Evolutionary conservation across 768 basidiomycete species (phyloP).

Genomic region (Hericium coralloides): DNA sequence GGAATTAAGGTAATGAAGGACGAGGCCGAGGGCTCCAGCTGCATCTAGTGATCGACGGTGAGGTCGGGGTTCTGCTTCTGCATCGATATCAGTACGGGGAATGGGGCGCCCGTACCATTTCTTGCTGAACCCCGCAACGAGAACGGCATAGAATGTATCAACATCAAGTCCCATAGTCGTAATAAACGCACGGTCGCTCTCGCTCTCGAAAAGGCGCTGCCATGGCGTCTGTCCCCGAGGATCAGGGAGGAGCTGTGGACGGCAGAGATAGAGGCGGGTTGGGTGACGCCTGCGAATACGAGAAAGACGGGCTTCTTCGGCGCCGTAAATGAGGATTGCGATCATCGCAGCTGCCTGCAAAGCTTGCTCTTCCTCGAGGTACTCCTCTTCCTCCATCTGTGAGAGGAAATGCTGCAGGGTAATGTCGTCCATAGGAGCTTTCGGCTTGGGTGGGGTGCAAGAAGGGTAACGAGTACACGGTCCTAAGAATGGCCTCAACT

Average conservation of each 20-base stretch:
- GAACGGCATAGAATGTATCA: conserved; percentile 25
- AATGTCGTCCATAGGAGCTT: too few species aligned
- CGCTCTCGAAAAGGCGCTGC: conserved; percentile 3
- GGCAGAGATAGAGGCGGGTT: not conserved
- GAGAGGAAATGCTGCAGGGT: too few species aligned
- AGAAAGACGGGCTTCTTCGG: not conserved
- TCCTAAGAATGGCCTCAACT: too few species aligned
- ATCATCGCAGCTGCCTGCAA: too few species aligned
- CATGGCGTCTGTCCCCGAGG: conserved; percentile 7
- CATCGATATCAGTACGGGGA: conserved; percentile 20
- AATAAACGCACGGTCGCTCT: conserved; percentile 11
- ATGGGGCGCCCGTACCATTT: conserved; percentile 21
- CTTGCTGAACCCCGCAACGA: conserved; percentile 25
- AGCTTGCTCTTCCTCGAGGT: too few species aligned
- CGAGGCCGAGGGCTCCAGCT: conserved; percentile 31
- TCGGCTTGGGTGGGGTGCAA: too few species aligned
- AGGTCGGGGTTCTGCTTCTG: conserved; percentile 18
- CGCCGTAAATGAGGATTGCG: not conserved
- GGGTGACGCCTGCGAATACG: not conserved
- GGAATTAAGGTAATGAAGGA: conserved; percentile 33
- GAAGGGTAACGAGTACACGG: too few species aligned
- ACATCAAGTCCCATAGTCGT: conserved; percentile 22
- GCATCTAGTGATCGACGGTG: conserved; percentile 25
- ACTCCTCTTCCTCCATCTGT: too few species aligned
- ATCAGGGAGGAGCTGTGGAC: conserved; percentile 1